Base-by-base conservation (phyloP, 805 yeast genomes). In the Lachancea nothofagi region DNA sequence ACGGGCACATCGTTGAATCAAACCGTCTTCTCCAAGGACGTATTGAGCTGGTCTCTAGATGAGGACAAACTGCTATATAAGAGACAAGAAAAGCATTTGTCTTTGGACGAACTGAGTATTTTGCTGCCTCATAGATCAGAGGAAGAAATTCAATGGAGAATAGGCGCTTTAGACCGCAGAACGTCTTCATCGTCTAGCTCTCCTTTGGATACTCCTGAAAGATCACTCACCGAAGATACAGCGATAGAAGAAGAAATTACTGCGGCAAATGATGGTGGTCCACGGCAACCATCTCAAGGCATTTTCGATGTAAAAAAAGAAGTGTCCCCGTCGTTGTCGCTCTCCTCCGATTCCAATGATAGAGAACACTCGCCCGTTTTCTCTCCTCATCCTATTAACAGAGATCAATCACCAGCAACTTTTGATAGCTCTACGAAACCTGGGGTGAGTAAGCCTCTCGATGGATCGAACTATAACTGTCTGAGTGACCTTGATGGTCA, bases 71-170 rank as follows among this genome's bases (percentile, higher is more conserved):
- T 77, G 25, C 58, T 86, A 27, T 71, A 72, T 33, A 68, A 74
- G 43, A 66, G 83, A 37, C 61, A 75, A 7, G 61, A 76, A 8
- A 65, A 78, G 47, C 81, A 80, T 40, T 62, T 87, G 29, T 73
- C 82, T 24, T 70, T 82, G 51, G 82, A 80, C 13, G 96, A 87
- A 61, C 65, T 87, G 27, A 72, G 82, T 12, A 79, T 86, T 24
- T 61, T 87, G 38, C 65, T 87, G 30, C 90, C 93, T 12, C 73
- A 72, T 42, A 74, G 86, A 47, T 70, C 93, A 0, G 88, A 83
- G 55, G 69, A 69, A n/a, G 93, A 85, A 49, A 87, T 87, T 30
- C 70, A 75, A 68, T 61, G 72, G 27, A 69, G 93, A 45, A 74
- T 83, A 17, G 74, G 69, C 35, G 62, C 69, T 36, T 55, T 78